Percentiles rank a stretch among this genome's conserved stretches.
Evolutionary conservation across 805 yeast genomes (phyloP).

Genomic region (Sugiyamaella lignohabitans): DNA sequence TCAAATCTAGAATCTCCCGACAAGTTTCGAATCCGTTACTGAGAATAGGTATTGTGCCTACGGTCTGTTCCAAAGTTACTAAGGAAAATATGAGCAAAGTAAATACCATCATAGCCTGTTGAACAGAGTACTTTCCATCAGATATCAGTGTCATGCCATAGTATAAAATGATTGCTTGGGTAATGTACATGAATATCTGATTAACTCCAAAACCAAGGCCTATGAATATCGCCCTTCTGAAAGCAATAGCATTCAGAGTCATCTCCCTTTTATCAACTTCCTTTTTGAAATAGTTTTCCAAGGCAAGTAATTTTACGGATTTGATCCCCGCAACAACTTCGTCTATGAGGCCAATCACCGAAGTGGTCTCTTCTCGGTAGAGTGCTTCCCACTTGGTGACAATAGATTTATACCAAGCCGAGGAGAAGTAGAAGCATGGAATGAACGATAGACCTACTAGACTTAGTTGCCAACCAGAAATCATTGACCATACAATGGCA

Average conservation of each 20-base stretch:
- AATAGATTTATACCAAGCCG: slow-evolving; percentile 46
- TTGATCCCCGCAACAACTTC: slow-evolving; percentile 55
- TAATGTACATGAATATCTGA: slow-evolving; percentile 46
- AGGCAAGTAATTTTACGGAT: slow-evolving; percentile 54
- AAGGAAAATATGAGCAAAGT: slow-evolving; percentile 69
- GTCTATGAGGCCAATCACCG: slow-evolving; percentile 27
- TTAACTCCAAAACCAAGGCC: slow-evolving; percentile 64
- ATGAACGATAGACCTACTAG: slow-evolving; percentile 73
- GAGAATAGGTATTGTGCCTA: slow-evolving; percentile 69
- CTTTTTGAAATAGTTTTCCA: slow-evolving; percentile 42
- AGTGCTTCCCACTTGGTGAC: slow-evolving; percentile 50
- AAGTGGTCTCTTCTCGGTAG: slow-evolving; percentile 41
- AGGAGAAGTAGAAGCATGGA: slow-evolving; percentile 51
- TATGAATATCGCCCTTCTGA: slow-evolving; percentile 47
- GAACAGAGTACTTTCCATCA: slow-evolving; percentile 44
- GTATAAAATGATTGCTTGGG: slow-evolving; percentile 69
- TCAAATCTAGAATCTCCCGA: slow-evolving; percentile 9
- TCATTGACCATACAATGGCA: slow-evolving; percentile 74
- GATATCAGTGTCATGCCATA: slow-evolving; percentile 75
- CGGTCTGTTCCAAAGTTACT: slow-evolving; percentile 51
- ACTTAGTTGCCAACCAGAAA: slow-evolving; percentile 79
- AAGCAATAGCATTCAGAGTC: slow-evolving; percentile 37
- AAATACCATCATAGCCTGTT: slow-evolving; percentile 61
- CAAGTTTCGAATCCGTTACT: slow-evolving; percentile 56
- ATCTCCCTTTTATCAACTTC: slow-evolving; percentile 33